phyloP scores from a whole-genome alignment of 2,329 filamentous ascomycete species.

The Xylaria sp. region DNA sequence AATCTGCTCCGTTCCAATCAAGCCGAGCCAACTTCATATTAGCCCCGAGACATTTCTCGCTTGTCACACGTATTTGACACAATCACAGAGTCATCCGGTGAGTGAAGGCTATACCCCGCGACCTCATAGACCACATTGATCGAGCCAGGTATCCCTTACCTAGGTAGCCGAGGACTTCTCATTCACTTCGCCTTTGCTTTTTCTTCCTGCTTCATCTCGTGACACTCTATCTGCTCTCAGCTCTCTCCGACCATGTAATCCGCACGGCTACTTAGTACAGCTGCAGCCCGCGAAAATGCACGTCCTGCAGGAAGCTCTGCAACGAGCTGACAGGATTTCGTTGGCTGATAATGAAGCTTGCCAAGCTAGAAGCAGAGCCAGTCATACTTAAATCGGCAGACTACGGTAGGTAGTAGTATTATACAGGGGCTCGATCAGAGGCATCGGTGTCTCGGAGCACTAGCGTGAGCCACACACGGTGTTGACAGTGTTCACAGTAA shows the following conservation, averaged over 20 bases:
- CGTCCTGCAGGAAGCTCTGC: not conserved
- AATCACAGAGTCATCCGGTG: not conserved
- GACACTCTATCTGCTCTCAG: not conserved
- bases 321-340: slow-evolving; percentile 8
- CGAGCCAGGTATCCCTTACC: slow-evolving; percentile 7
- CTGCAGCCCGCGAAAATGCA: slow-evolving; percentile 7
- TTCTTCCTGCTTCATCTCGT: not conserved
- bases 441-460: slow-evolving; percentile 28
- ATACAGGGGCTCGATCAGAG: slow-evolving; percentile 23
- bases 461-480: slow-evolving; percentile 14
- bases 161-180: not conserved
- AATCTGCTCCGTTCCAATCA: not conserved
- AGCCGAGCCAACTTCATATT: slow-evolving; percentile 17
- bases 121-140: slow-evolving; percentile 15
- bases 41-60: slow-evolving; percentile 27
- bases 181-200: slow-evolving; percentile 1
- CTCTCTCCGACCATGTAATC: slow-evolving; percentile 12
- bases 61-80: slow-evolving; percentile 29
- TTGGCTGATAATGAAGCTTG: slow-evolving; percentile 21
- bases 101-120: not conserved
- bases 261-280: slow-evolving; percentile 2
- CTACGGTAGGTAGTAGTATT: slow-evolving; percentile 6
- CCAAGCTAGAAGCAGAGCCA: slow-evolving; percentile 13
- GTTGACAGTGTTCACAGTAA: slow-evolving; percentile 23
- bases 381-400: slow-evolving; percentile 6